Base-by-base conservation (phyloP, 108 stramenopile species). In the Fragilaria radians region DNA sequence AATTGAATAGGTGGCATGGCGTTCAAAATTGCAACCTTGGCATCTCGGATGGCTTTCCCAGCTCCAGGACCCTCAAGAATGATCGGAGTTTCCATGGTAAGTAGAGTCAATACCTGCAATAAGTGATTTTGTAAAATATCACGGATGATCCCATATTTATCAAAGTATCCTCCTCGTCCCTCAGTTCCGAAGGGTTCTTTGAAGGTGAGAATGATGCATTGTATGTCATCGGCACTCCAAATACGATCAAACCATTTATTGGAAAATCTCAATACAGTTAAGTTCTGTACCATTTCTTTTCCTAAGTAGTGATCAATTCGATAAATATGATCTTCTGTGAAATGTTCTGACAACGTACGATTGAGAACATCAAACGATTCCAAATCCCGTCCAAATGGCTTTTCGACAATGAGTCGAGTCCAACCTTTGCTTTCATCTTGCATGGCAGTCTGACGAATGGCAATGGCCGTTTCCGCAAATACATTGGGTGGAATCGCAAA, bases 231-330 rank as follows among this genome's bases (percentile, higher is more conserved):
- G 17, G 71, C 52, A 61, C 90, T 91, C 90, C 86, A 95, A 22
- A 97, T 62, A 5, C 80, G 88, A 64, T 97, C 96, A 33, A 95
- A 91, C 80, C 87, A 91, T 7, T 73, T 65, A 67, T 99, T 99
- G 3, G 83, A 86, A 65, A 97, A 99, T 21, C 97, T 71, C 61
- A 96, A 59, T 0, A 95, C 79, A 42, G 86, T 74, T 33, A 97
- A 52, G 68, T 97, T 98, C 76, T 96, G 95, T n/a, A 97, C 97
- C 91, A 99, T 94, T 76, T 99, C 98, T 76, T 99, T 99, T 26
- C 98, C 98, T 17, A 99, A 70, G 68, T 97, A 99, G 59, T 99
- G 98, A 63, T 99, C 98, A 57, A 99, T 99, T 7, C 98, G 89
- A 76, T 88, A 99, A 33, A 96, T 60, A 28, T 80, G 74, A 46